Evolutionary conservation across 2,329 filamentous ascomycete species (phyloP), one percentile per base, ranked within the genome.

Genomic region (Colletotrichum shisoi): DNA sequence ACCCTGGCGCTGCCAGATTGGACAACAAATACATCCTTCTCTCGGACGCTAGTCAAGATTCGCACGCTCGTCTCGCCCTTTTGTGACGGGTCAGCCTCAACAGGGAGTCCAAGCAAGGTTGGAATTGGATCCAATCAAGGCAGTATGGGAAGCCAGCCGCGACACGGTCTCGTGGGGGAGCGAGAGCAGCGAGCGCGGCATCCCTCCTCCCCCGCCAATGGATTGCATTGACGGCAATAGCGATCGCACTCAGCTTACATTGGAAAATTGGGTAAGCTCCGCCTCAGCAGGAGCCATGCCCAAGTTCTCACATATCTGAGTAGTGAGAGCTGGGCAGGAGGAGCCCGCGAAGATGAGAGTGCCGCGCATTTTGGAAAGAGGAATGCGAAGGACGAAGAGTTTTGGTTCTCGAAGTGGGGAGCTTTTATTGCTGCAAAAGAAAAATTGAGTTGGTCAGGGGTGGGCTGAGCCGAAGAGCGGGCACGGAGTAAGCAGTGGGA

Each of bases 1-100:
- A 97, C 97, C 81, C 91, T 93, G 76, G 89, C 86, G 81, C 95
- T 97, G 71, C 95, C 95, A 70, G 94, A 98, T 83, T 99, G 95
- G 69, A 99, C 91, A 77, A 99, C 94, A 79, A 98, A 99, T 74
- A 99, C 94, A 85, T 99, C 94, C 79, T 98, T 96, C 77, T 99
- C 96, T 73, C 95, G 91, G 71, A 99, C 93, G 78, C 87, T 90
- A 53, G 86, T 89, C 76, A 89, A 76, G 75, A 90, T 89, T 74
- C 87, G 85, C 73, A 90, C 88, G 74, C 87, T 89, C 67, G 87
- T 90, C 80, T 90, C 88, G 79, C 88, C 88, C 87, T 89, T 77
- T 66, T 82, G 70, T 69, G 71, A 71, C 71, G 68, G 69, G 72
- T 73, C 71, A 72, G 65, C 58, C 71, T 77, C 72, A 76, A 73